A percentile compares a stretch with the other conserved stretches of the same genome.
phyloP scores from a whole-genome alignment of 1,284 basidiomycete species.

The Singerocomus inundabilis region DNA sequence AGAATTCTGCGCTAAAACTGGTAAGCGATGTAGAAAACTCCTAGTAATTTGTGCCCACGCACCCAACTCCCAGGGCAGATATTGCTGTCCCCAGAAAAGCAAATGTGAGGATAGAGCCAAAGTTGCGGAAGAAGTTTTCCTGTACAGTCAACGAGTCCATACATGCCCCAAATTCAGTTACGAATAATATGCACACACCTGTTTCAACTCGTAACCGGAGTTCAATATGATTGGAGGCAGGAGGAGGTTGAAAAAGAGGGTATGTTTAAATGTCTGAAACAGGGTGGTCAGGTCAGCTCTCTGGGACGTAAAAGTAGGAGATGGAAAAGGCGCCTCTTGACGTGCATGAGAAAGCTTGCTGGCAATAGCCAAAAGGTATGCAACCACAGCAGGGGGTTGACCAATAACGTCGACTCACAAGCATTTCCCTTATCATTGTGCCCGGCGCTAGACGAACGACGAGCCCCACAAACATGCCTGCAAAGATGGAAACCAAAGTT shows the following conservation, averaged over 20 bases:
- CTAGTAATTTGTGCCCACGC: constrained; percentile 32
- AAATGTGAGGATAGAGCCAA: constrained; percentile 95
- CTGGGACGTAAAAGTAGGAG: neutral
- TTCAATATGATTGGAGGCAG: constrained; percentile 98
- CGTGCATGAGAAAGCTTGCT: neutral
- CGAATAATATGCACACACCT: constrained; percentile 50
- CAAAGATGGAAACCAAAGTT: constrained; percentile 93
- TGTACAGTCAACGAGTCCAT: constrained; percentile 34
- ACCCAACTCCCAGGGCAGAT: constrained; percentile 95
- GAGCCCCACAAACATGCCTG: constrained; percentile 94
- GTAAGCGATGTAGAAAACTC: constrained; percentile 35
- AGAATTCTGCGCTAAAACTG: constrained; percentile 71
- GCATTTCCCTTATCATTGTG: constrained; percentile 94
- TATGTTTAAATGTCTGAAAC: constrained; percentile 88
- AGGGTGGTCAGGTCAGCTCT: neutral
- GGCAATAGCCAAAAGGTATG: neutral
- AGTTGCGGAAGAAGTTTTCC: constrained; percentile 98
- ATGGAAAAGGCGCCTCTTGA: neutral
- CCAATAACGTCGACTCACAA: constrained; percentile 60
- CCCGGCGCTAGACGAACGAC: constrained; percentile 90
- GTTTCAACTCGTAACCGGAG: constrained; percentile 96
- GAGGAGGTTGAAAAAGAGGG: constrained; percentile 96
- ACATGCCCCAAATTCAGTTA: neutral
- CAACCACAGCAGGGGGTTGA: neutral
- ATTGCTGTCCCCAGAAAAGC: constrained; percentile 98